Base-by-base conservation (phyloP, 2,329 filamentous ascomycete genomes). In the Setomelanomma holmii region DNA sequence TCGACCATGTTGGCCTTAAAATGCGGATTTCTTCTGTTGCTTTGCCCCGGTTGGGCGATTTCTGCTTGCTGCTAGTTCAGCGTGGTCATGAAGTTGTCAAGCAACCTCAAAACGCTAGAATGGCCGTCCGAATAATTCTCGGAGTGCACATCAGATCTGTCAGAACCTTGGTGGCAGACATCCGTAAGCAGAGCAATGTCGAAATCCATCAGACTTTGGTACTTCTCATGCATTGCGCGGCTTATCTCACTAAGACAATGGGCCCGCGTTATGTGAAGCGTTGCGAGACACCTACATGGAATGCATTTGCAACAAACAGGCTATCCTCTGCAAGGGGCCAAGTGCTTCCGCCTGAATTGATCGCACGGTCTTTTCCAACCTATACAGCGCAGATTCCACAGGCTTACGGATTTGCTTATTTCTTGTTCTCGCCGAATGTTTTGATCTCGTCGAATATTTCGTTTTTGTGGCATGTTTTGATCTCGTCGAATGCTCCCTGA, bases 381-480 rank as follows among this genome's bases (percentile, higher is more conserved):
- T 44, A 30, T 58, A 51, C 6, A 55, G 19, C 5, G 47, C 55
- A 51, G 43, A 58, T 38, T 48, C 22, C 4, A 58, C 27, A n/a
- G n/a, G n/a, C n/a, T n/a, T n/a, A n/a, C n/a, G n/a, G n/a, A n/a
- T n/a, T n/a, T n/a, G n/a, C n/a, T n/a, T 30, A 6, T 30, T 30
- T 12, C 24, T 30, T 30, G 24, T 6, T 30, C 6, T 30, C 24
- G 6, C 7, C 24, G 6, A 7, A 12, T 30, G 24, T 12, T 30
- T 30, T 12, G 24, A 30, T 12, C 24, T 30, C 12, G 24, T 30
- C 6, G 24, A 30, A 12, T 30, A 6, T 7, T 30, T 12, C 12
- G 24, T 17, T 54, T 54, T 12, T 23, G 30, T 12, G 46, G 24
- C 17, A 39, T 34, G 20, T 57, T 57, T 57, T 21, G 49, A 56